Percentiles rank a stretch among this genome's conserved stretches.
phyloP scores from a whole-genome alignment of 257 asterid species.

The Catharanthus roseus region DNA sequence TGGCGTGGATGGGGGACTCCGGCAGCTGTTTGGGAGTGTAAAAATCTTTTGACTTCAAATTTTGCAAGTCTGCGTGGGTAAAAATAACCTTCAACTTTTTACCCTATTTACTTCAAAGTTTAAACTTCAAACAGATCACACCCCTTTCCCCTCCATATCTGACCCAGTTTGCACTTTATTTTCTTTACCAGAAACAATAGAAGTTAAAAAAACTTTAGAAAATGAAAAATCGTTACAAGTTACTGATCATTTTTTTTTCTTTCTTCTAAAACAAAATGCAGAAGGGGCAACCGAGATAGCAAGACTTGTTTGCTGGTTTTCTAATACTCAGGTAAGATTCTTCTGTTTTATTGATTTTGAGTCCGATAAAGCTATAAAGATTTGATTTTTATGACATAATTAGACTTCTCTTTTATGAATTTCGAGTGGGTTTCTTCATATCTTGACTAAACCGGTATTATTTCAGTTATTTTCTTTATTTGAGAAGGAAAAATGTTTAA shows the following conservation, averaged over 20 bases:
- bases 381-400: constrained; percentile 6
- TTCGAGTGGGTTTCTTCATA: constrained; percentile 12
- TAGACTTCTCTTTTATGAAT: background rate
- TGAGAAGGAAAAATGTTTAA: background rate
- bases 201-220: background rate
- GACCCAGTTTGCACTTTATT: background rate
- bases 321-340: constrained; percentile 2
- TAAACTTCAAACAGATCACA: background rate
- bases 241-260: background rate
- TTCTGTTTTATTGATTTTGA: background rate
- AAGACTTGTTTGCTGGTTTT: background rate
- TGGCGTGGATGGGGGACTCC: no score
- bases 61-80: background rate
- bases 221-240: background rate
- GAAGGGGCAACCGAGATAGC: no score
- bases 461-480: background rate
- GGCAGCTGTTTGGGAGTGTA: no score
- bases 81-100: background rate
- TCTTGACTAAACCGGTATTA: background rate
- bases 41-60: background rate
- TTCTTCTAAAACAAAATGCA: background rate
- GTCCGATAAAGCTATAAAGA: background rate
- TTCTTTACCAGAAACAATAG: background rate
- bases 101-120: background rate
- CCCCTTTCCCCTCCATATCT: background rate